These are phyloP conservation scores for Entomortierella parvispora DNA, from an alignment of 192 early-diverging fungal species.

Conservation along the genomic window DNA sequence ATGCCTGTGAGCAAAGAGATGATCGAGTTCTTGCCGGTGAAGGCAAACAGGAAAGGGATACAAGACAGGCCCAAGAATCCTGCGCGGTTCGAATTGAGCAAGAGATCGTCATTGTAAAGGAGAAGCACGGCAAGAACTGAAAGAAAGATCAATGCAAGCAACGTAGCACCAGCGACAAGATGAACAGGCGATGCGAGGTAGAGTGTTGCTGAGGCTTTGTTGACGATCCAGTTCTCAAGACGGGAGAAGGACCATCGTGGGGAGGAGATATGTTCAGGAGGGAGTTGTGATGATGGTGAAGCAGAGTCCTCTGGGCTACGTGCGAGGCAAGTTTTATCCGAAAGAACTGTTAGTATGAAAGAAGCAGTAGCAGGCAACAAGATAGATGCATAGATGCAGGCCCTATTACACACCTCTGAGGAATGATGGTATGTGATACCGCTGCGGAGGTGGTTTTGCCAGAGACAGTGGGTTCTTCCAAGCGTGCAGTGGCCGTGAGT, in stretches of 20 bases:
- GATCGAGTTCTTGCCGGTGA: conserved; percentile 61
- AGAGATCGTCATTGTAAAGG: conserved; percentile 45
- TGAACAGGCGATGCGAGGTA: conserved; percentile 29
- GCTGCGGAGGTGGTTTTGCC: conserved; percentile 3
- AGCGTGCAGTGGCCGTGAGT: conserved; percentile 22
- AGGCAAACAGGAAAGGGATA: conserved; percentile 61
- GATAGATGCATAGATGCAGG: too few relatives aligned
- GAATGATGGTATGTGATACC: conserved; percentile 2
- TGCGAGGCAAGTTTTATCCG: conserved; percentile 1
- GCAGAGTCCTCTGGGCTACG: neutral
- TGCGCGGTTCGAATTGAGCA: conserved; percentile 60
- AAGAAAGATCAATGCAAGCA: conserved; percentile 44
- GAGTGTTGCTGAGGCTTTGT: conserved; percentile 54
- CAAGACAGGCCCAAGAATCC: conserved; percentile 57
- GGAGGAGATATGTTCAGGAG: neutral
- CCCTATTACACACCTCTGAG: too few relatives aligned
- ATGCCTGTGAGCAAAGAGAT: conserved; percentile 56
- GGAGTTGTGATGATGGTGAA: neutral
- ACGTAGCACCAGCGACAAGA: conserved; percentile 53
- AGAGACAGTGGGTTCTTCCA: neutral
- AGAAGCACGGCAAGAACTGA: conserved; percentile 48
- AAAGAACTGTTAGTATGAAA: too few relatives aligned
- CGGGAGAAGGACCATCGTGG: conserved; percentile 26
- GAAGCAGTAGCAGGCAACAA: too few relatives aligned
- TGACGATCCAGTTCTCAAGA: conserved; percentile 47